Evolutionary conservation across 2,329 filamentous ascomycete genomes (phyloP), one percentile per base, ranked within the genome.

Genomic region (Thielaviopsis ethacetica): DNA sequence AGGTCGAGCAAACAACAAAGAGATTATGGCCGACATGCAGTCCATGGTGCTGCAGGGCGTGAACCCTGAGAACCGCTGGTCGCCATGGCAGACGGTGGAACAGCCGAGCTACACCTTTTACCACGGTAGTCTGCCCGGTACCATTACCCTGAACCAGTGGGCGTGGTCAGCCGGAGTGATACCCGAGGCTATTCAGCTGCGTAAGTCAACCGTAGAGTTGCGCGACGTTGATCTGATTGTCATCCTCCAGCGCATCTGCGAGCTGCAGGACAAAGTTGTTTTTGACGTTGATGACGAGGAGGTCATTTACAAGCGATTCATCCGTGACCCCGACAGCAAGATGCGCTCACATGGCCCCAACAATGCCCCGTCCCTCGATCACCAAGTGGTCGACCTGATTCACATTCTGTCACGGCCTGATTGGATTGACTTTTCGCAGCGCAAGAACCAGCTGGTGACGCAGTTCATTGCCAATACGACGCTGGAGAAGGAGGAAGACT

Each of bases 401-500:
- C 76, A 81, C 63, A 83, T 85, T 0, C 71, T 90, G 12, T 84
- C 83, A 1, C 76, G 83, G n/a, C 75, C 79, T 0, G 77, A 81
- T 60, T 89, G 86, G 86, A 82, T 85, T 63, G 85, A 90, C 68
- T 87, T 88, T 64, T 85, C 83, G 27, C 73, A 76, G 41, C 78
- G 79, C 3, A 80, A 79, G 65, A 87, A 88, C 65, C 86, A 90
- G 65, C 82, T 88, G 22, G 80, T 84, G 24, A 86, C 86, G 2
- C 81, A 83, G 58, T 88, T 85, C 69, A 85, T 89, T 61, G 83
- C 83, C 62, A 79, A 84, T 64, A 75, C 76, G 13, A 73, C 76
- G 59, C 73, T 76, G 41, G 72, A 74, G 19, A 82, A 84, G 63
- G 72, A 76, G 53, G 70, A 73, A 19, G 75, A 77, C 61, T 85